Percentiles rank a stretch among this genome's conserved stretches.
These are phyloP conservation scores for Ogataea nitratoaversa DNA, from an alignment of 805 yeast species.

Conservation along the genomic window DNA sequence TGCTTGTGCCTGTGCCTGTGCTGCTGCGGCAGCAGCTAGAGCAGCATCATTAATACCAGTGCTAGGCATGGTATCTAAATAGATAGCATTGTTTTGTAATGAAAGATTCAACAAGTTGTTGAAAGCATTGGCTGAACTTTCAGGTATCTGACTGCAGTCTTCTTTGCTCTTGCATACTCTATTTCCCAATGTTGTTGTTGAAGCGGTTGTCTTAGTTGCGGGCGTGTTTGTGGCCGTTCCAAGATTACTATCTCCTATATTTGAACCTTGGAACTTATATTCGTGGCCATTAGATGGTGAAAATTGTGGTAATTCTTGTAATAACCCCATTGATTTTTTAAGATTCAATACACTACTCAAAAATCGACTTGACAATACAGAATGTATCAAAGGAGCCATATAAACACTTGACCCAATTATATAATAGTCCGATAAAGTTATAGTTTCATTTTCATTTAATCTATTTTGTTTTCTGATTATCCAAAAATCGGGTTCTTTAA, in stretches of 20 bases:
- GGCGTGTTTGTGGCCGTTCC: no score
- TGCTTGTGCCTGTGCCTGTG: not conserved
- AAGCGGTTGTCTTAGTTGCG: no score
- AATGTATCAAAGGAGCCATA: conserved; percentile 78
- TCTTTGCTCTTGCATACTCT: conserved; percentile 1
- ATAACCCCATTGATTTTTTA: conserved; percentile 41
- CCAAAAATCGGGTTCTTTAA: conserved; percentile 92
- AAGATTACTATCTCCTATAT: not conserved
- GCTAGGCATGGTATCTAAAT: conserved; percentile 23
- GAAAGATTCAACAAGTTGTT: conserved; percentile 26
- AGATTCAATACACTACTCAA: conserved; percentile 44
- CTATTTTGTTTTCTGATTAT: conserved; percentile 79
- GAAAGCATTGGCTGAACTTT: conserved; percentile 25
- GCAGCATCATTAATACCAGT: conserved; percentile 19
- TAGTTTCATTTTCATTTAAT: conserved; percentile 43
- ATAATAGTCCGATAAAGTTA: conserved; percentile 71
- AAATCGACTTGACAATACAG: conserved; percentile 68
- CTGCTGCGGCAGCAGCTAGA: conserved; percentile 7
- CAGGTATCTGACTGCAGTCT: conserved; percentile 12
- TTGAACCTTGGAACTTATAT: conserved; percentile 25
- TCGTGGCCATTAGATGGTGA: conserved; percentile 60
- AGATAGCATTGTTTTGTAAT: conserved; percentile 23
- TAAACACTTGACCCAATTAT: conserved; percentile 89
- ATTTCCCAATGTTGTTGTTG: conserved; percentile 1
- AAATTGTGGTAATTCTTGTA: conserved; percentile 48